Base-by-base conservation (phyloP, 179 eudicot genomes). In the Spinacia oleracea region DNA sequence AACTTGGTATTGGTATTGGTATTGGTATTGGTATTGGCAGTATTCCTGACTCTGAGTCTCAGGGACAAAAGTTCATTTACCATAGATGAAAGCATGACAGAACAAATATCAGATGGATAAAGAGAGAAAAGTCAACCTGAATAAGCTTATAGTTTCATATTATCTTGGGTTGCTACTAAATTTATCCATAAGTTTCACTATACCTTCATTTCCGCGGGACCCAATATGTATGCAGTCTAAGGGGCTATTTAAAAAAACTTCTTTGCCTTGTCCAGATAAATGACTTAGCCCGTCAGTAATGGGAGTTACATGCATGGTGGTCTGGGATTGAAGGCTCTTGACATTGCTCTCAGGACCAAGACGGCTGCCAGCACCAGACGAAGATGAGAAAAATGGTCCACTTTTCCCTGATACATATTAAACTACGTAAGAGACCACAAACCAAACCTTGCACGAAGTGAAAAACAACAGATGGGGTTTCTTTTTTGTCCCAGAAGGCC, bases 121-220 rank as follows among this genome's bases (percentile, higher is more conserved):
- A 21, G 25, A 66, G 70, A 66, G 70, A 10, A 2, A 66, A 35
- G 45, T 20, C 20, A 35, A 20, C 70, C 70, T 18, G 25, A 1
- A 34, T 12, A 66, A 34, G 45, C 46, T 66, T 15, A 64, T 31
- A 32, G 16, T 64, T 32, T 16, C 7, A 72, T 0, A 53, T 51
- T 73, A 55, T 32, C 59, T 43, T 29, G 6, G 27, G 20, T 31
- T 5, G 27, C 32, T 25, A 31, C 14, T 8, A 25, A 35, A 34
- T 78, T 76, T 48, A 29, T 66, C 46, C 48, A 45, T 46, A 48
- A 16, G 2, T 60, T 78, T 55, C 32, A 70, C 15, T 3, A 20
- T 88, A 91, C 98, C 98, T 89, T 92, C 93, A 86, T 63, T 84
- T 81, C 93, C 92, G 72, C 86, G 93, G 63, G 87, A 85, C 72